Evolutionary conservation across 257 asterid species (phyloP).

Genomic region (Primulina huaijiensis): DNA sequence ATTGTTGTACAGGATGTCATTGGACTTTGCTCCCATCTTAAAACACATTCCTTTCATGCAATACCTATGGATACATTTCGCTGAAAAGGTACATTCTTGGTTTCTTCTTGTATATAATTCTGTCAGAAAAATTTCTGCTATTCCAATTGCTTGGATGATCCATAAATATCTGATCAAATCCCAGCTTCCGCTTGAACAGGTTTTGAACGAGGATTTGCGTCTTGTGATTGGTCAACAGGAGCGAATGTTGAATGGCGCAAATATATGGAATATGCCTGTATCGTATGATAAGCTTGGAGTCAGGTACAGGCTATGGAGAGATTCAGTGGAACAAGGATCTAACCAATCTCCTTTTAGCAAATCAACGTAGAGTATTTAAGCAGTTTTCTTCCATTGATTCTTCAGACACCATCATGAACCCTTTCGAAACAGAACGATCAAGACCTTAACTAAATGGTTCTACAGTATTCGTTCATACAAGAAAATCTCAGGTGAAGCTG

Average conservation of each 20-base stretch:
- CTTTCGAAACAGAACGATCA: slow-evolving; percentile 27
- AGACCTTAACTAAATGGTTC: slow-evolving; percentile 12
- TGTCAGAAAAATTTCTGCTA: not conserved
- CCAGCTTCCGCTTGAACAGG: slow-evolving; percentile 37
- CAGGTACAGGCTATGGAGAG: slow-evolving; percentile 81
- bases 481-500: slow-evolving; percentile 13
- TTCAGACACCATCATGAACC: slow-evolving; percentile 27
- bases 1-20: slow-evolving; percentile 89
- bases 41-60: slow-evolving; percentile 82
- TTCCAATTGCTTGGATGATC: not conserved
- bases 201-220: slow-evolving; percentile 78
- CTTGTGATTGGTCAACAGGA: slow-evolving; percentile 83
- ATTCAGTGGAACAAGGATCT: slow-evolving; percentile 59
- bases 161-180: not conserved
- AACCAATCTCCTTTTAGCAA: slow-evolving; percentile 41
- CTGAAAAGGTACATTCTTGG: slow-evolving; percentile 60
- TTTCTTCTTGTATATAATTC: not conserved
- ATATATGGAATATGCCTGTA: slow-evolving; percentile 79
- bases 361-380: slow-evolving; percentile 27
- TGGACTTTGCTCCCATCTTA: slow-evolving; percentile 88
- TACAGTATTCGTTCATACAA: not conserved
- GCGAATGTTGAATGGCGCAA: slow-evolving; percentile 67
- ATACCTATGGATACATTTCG: slow-evolving; percentile 83
- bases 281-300: slow-evolving; percentile 83
- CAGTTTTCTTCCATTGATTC: slow-evolving; percentile 13